Conservation (phyloP, 108 stramenopile species). For the Cyclotella cryptica region DNA sequence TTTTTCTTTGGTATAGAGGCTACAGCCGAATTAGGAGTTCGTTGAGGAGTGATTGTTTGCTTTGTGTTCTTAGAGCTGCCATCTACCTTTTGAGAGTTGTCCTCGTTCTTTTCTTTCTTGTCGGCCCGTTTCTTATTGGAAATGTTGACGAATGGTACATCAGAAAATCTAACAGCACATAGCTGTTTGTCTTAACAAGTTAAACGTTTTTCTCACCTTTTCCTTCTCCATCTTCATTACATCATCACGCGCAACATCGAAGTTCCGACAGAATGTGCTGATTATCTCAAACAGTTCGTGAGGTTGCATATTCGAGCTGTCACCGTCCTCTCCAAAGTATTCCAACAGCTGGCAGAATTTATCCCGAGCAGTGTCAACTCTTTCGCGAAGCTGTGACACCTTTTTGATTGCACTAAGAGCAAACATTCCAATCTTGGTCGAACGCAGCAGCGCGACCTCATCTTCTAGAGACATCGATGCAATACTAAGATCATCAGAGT, state of each 20-base stretch:
- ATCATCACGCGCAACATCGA: constrained; percentile 78
- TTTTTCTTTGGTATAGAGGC: constrained; percentile 7
- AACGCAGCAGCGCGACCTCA: constrained; percentile 75
- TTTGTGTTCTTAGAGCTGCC: constrained; percentile 13
- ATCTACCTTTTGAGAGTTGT: constrained; percentile 10
- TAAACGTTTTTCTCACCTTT: constrained; percentile 49
- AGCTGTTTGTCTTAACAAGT: neutral
- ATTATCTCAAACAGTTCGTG: constrained; percentile 90
- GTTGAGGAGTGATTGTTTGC: constrained; percentile 10
- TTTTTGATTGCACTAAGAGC: constrained; percentile 86
- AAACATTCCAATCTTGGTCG: constrained; percentile 80
- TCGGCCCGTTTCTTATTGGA: constrained; percentile 38
- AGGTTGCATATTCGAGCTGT: constrained; percentile 67
- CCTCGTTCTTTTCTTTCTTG: constrained; percentile 36
- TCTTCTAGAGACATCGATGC: constrained; percentile 76
- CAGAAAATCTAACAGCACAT: neutral
- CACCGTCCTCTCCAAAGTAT: constrained; percentile 85
- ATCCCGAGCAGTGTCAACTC: constrained; percentile 74
- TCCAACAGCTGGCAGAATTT: constrained; percentile 72
- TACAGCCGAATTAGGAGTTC: neutral
- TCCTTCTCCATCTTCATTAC: constrained; percentile 73
- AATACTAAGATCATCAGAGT: constrained; percentile 70
- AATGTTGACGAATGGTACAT: constrained; percentile 7
- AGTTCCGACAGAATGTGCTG: constrained; percentile 75
- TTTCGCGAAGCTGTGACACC: constrained; percentile 84